Conservation (phyloP, 352 stramenopile species). For the Elongisporangium senticosum region DNA sequence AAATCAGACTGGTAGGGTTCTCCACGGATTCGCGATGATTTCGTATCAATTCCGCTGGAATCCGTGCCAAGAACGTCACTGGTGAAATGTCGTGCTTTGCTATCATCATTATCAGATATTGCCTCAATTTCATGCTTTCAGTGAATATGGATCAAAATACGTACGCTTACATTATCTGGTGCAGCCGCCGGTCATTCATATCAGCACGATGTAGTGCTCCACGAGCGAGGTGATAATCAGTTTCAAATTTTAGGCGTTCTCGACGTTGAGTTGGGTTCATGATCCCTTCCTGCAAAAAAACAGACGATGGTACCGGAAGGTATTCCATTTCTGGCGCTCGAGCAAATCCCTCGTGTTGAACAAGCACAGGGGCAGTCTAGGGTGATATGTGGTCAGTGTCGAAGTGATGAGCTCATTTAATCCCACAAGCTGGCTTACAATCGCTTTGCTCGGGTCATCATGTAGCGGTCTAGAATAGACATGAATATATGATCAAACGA, state of each 20-base stretch:
- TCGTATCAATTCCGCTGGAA: constrained; percentile 4
- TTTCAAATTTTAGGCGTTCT: constrained; percentile 63
- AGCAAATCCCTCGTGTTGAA: constrained; percentile 38
- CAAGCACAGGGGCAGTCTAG: constrained; percentile 38
- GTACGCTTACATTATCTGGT: constrained; percentile 62
- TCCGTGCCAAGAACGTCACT: constrained; percentile 37
- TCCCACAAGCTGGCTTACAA: not conserved
- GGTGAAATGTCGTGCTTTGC: constrained; percentile 47
- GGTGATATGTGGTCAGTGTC: constrained; percentile 2
- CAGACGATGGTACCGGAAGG: constrained; percentile 29
- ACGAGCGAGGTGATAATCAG: constrained; percentile 42
- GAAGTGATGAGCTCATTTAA: not conserved
- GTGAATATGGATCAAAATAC: constrained; percentile 3
- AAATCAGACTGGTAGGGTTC: constrained; percentile 43
- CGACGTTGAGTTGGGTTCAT: constrained; percentile 67
- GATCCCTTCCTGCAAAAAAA: constrained; percentile 64
- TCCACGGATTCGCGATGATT: constrained; percentile 16
- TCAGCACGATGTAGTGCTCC: constrained; percentile 47
- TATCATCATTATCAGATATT: constrained; percentile 4
- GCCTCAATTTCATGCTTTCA: constrained; percentile 3
- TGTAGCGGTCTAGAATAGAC: constrained; percentile 9
- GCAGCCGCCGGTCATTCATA: constrained; percentile 53
- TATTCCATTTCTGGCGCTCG: constrained; percentile 44
- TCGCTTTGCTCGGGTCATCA: constrained; percentile 1
- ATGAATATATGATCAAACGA: not conserved